phyloP scores from a whole-genome alignment of 345 rosid genomes.

The Trapa incisa region DNA sequence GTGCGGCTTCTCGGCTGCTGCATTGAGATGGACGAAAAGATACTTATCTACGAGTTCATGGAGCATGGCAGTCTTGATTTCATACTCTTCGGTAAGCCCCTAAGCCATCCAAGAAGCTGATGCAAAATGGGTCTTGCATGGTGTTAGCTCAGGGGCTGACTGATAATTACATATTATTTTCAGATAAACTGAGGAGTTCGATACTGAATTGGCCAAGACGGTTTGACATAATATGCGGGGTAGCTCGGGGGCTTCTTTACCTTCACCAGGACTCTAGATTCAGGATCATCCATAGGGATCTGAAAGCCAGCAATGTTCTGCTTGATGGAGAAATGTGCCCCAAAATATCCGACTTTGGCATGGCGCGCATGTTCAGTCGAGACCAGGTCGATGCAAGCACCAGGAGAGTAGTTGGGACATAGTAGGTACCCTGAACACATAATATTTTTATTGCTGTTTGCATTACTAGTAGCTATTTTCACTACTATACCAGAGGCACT shows the following conservation, averaged over 20 bases:
- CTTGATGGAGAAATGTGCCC: conserved; percentile 58
- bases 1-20: conserved; percentile 67
- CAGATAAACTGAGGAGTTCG: conserved; percentile 35
- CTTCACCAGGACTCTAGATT: conserved; percentile 77
- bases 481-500: too few species aligned
- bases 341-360: conserved; percentile 68
- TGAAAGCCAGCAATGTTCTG: conserved; percentile 57
- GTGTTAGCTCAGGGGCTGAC: neutral
- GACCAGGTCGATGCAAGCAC: conserved; percentile 32
- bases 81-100: conserved; percentile 45
- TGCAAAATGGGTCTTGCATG: neutral
- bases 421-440: conserved; percentile 27
- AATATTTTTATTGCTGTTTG: neutral
- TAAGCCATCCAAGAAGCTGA: neutral
- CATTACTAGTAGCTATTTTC: too few species aligned
- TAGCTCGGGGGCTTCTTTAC: conserved; percentile 67
- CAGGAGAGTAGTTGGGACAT: conserved; percentile 16
- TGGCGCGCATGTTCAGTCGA: too few species aligned
- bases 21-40: conserved; percentile 52
- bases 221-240: conserved; percentile 49
- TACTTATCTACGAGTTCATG: conserved; percentile 80
- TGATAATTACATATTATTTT: neutral
- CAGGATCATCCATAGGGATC: conserved; percentile 23
- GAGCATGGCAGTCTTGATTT: conserved; percentile 65
- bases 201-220: conserved; percentile 49